phyloP scores from a whole-genome alignment of 1,284 basidiomycete species.

The Hemileia vastatrix region DNA sequence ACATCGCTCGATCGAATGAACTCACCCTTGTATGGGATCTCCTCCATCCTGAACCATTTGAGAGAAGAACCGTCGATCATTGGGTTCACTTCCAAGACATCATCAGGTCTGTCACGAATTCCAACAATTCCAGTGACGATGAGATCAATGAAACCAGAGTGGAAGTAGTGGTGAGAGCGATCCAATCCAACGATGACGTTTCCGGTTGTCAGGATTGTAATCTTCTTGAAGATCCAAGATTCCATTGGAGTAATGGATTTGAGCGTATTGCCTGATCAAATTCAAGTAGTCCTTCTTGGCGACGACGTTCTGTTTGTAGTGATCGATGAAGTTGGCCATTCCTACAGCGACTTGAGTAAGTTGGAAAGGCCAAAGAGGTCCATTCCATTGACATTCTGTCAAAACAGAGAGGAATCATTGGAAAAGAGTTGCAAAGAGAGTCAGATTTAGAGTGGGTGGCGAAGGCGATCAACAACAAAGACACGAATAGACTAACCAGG shows the following conservation, averaged over 20 bases:
- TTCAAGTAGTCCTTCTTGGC: neutral
- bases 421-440: too few species aligned
- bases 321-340: constrained; percentile 11
- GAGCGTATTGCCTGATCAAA: constrained; percentile 4
- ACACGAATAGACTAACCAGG: too few species aligned
- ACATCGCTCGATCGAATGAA: too few species aligned
- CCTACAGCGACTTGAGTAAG: constrained; percentile 11
- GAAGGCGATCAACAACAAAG: too few species aligned
- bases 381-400: constrained; percentile 22
- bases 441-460: too few species aligned
- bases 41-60: constrained; percentile 10
- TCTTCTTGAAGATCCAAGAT: constrained; percentile 12
- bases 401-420: too few species aligned
- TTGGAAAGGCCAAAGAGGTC: constrained; percentile 17
- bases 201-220: constrained; percentile 10
- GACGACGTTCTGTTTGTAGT: constrained; percentile 5
- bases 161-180: constrained; percentile 15
- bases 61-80: constrained; percentile 2
- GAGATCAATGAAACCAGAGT: constrained; percentile 16
- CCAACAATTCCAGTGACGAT: constrained; percentile 10
- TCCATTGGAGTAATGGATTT: constrained; percentile 2
- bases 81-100: constrained; percentile 15
- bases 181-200: constrained; percentile 6
- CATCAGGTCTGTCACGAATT: constrained; percentile 7
- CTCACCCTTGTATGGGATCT: constrained; percentile 5